Evolutionary conservation across 371 early-diverging fungal genomes (phyloP).

Genomic region (Parasitella parasitica): DNA sequence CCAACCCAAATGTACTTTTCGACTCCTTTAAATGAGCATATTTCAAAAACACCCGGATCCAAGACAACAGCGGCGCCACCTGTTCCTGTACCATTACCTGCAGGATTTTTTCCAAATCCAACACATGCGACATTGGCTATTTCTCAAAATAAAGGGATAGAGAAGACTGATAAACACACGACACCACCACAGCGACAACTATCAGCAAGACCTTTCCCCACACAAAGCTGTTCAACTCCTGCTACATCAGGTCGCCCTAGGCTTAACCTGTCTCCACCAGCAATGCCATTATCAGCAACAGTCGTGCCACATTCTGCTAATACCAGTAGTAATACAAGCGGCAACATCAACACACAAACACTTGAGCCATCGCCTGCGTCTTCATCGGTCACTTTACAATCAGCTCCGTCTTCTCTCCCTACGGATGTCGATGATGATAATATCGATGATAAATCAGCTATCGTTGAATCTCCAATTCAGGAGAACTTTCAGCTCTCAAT

Average conservation of each 20-base stretch:
- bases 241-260: neutral
- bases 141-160: neutral
- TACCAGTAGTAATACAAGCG: neutral
- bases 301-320: too few species aligned
- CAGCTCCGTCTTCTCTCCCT: neutral
- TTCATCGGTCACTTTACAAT: neutral
- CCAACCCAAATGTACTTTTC: conserved; percentile 19
- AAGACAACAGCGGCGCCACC: neutral
- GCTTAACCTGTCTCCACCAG: neutral
- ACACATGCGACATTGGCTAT: neutral
- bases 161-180: neutral
- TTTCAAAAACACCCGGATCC: neutral
- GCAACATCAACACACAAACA: neutral
- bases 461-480: neutral
- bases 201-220: neutral
- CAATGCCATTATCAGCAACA: neutral
- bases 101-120: conserved; percentile 9
- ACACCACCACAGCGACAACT: neutral
- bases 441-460: neutral
- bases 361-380: conserved; percentile 4
- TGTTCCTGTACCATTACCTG: neutral
- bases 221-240: neutral
- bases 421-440: neutral
- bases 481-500: neutral
- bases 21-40: neutral